Conservation (phyloP, 768 basidiomycete species). For the Leccinum longicurvipes region DNA sequence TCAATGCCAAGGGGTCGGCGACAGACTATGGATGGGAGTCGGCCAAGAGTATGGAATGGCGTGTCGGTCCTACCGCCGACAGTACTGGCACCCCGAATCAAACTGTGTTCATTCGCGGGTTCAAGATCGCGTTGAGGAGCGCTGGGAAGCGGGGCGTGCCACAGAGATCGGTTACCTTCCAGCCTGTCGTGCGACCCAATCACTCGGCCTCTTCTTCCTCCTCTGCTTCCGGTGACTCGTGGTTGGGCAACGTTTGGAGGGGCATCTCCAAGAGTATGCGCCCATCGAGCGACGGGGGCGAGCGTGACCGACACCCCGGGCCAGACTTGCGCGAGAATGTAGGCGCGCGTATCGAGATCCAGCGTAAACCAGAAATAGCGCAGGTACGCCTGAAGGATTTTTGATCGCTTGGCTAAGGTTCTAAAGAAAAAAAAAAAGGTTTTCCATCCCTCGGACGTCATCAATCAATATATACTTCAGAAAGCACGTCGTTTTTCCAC, state of each 20-base stretch:
- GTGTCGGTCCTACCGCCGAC: slow-evolving; percentile 13
- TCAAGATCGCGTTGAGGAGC: slow-evolving; percentile 27
- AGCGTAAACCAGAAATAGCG: slow-evolving; percentile 16
- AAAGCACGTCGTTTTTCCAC: slow-evolving; percentile 6
- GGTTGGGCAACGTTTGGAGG: slow-evolving; percentile 16
- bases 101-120: slow-evolving; percentile 29
- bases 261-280: slow-evolving; percentile 16
- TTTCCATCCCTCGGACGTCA: slow-evolving; percentile 24
- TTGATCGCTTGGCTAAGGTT: neutral
- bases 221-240: slow-evolving; percentile 10
- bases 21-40: slow-evolving; percentile 17
- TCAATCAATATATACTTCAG: slow-evolving; percentile 24
- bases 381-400: slow-evolving; percentile 9
- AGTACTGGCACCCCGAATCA: slow-evolving; percentile 20
- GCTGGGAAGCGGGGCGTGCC: slow-evolving; percentile 9
- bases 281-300: neutral
- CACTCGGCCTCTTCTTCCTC: neutral
- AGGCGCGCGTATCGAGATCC: slow-evolving; percentile 12
- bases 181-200: neutral
- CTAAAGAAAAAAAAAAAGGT: slow-evolving; percentile 11
- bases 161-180: slow-evolving; percentile 16
- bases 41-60: slow-evolving; percentile 18
- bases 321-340: neutral
- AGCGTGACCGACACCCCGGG: neutral
- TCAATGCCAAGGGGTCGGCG: slow-evolving; percentile 12